Conservation (phyloP, 1,284 basidiomycete genomes). For the Leccinum insigne region DNA sequence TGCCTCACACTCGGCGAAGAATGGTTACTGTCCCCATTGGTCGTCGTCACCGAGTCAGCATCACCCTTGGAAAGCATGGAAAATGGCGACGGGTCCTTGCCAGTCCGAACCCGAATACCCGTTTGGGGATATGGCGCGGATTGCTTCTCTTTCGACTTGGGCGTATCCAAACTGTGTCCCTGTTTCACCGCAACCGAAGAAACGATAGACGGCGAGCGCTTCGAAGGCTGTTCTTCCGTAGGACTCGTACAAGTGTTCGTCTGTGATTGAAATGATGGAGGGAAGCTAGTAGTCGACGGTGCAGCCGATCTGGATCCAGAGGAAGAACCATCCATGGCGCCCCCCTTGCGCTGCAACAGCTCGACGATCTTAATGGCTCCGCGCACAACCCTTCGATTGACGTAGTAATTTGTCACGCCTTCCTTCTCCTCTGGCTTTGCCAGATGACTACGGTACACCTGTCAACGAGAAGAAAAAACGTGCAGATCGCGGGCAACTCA, state of each 20-base stretch:
- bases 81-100: constrained; percentile 34
- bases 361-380: constrained; percentile 49
- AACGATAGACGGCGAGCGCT: constrained; percentile 11
- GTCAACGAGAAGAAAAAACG: no score
- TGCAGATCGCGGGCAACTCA: no score
- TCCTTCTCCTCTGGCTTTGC: no score
- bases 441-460: no score
- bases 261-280: constrained; percentile 6
- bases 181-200: constrained; percentile 11
- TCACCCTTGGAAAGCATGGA: constrained; percentile 14
- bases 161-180: constrained; percentile 14
- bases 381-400: constrained; percentile 18
- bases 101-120: constrained; percentile 44
- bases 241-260: constrained; percentile 4
- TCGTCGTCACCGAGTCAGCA: background rate
- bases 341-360: constrained; percentile 44
- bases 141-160: constrained; percentile 35
- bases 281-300: background rate
- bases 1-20: constrained; percentile 10
- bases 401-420: no score
- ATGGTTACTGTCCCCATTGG: constrained; percentile 5
- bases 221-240: constrained; percentile 13
- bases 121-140: constrained; percentile 39
- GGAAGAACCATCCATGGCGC: constrained; percentile 19
- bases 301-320: background rate